Base-by-base conservation (phyloP, 768 basidiomycete genomes). In the Suillus lakei region DNA sequence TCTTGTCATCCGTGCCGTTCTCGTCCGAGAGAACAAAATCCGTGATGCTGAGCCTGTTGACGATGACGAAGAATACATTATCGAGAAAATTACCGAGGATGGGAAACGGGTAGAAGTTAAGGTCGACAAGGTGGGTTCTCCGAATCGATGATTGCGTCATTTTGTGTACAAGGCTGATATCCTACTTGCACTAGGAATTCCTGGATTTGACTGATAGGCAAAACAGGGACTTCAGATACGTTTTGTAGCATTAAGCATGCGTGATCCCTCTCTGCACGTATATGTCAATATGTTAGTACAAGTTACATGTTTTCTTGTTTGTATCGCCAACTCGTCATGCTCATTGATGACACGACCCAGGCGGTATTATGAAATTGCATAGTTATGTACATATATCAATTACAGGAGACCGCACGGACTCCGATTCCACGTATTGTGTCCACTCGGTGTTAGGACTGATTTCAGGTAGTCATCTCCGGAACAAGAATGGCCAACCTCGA, bases 171-270 rank as follows among this genome's bases (percentile, higher is more conserved):
- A 15, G 2, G 15, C 34, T 59, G 15, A 55, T 28, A 21, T 16
- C 26, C 32, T 59, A 16, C 2, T 16, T 38, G 15, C 41, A 16
- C 44, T 61, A 91, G 88, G 89, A 86, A 81, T 89, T 86, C 72
- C 73, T 91, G 77, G 91, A 92, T 71, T 76, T 92, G 69, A 92
- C 91, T 1, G 91, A 92, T 71, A 80, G 76, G 36, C 87, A 91
- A 73, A 92, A 92, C 69, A 82, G 85, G 12, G 88, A 91, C 61
- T 91, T 89, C 76, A 81, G 91, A 78, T 92, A 91, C 70, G 88
- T 91, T 32, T 76, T 91, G 64, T 91, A 75, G 68, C 18, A 41
- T 23, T n/a, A 54, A 54, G 5, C 32, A 54, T 21, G 30, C 21
- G 5, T 32, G 21, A 54, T 32, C 32, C 9, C 26, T 28, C 4